Evolutionary conservation across 257 asterid genomes (phyloP).

Genomic region (Lantana camara): DNA sequence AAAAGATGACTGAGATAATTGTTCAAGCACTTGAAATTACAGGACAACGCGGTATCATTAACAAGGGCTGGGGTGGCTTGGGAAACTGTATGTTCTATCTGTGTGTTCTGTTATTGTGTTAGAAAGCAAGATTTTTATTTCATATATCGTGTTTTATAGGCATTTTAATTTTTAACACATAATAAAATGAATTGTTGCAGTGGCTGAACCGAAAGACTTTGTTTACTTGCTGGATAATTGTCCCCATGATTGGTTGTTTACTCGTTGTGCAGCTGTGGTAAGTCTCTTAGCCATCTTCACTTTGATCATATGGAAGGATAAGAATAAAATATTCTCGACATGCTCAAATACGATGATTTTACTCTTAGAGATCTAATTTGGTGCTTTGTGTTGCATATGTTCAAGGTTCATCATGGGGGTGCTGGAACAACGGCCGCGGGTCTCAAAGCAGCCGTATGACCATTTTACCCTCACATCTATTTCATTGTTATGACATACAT

Average conservation of each 20-base stretch:
- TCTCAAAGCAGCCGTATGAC: slow-evolving; percentile 79
- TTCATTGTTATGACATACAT: neutral
- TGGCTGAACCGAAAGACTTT: slow-evolving; percentile 71
- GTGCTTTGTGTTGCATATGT: slow-evolving; percentile 22
- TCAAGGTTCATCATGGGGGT: slow-evolving; percentile 94
- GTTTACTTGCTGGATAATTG: slow-evolving; percentile 73
- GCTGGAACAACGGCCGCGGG: slow-evolving; percentile 99
- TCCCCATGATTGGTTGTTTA: slow-evolving; percentile 95
- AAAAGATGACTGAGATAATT: slow-evolving; percentile 77
- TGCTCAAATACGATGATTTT: too few relatives aligned
- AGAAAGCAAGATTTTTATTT: neutral
- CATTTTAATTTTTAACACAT: neutral
- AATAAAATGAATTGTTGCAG: slow-evolving; percentile 39
- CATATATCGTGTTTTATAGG: neutral
- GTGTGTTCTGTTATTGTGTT: neutral
- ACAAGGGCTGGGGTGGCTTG: slow-evolving; percentile 98
- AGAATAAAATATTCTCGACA: too few relatives aligned
- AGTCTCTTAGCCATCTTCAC: neutral
- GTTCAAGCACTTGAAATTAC: slow-evolving; percentile 80
- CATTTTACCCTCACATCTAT: neutral
- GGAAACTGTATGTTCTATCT: slow-evolving; percentile 61
- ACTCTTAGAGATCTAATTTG: slow-evolving; percentile 6
- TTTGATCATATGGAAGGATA: too few relatives aligned
- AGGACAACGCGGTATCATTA: slow-evolving; percentile 87
- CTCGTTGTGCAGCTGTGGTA: slow-evolving; percentile 89